Base-by-base conservation (phyloP, 208 protist species). In the Leishmania arabica region DNA sequence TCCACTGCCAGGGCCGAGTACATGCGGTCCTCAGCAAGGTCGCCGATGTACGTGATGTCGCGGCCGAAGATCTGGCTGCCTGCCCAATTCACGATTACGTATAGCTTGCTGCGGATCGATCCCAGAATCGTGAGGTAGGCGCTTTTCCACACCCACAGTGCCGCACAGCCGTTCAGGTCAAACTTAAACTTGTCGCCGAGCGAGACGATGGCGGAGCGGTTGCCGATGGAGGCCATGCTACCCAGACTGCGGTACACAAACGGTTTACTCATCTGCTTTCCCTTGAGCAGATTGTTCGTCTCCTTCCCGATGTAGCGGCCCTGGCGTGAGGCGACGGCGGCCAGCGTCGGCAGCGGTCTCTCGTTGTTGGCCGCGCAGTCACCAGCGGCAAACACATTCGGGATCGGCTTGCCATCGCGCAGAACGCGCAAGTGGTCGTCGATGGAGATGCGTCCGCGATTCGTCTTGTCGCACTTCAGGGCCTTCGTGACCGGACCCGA, bases 41-140 rank as follows among this genome's bases (percentile, higher is more conserved):
- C 93, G 60, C 82, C 91, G 83, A 97, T 95, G 86, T 93, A 95
- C 68, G 93, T 97, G 83, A 91, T 90, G 79, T 97, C 93, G 53
- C 93, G 93, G 58, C 93, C 92, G 78, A 97, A 97, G 11, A 97
- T 71, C 17, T 86, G 82, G 75, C 92, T 96, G 47, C 92, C 92
- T 27, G 78, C 75, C 94, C 94, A 97, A 86, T 97, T 96, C 62
- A 95, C 89, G 65, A 95, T 73, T 34, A 97, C 90, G 86, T 96
- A 96, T 3, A 97, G 79, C 80, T 93, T 94, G 83, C 89, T 95
- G 64, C 92, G 90, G 76, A 94, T 81, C 42, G 91, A 95, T 56
- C 92, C 94, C 49, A 97, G 87, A 58, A 95, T 94, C 81, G 90
- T 95, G 73, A 97, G 83, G 86, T 97, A 97, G 45, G 94, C 94